Evolutionary conservation across 495 filamentous ascomycete species (phyloP), one percentile per base, ranked within the genome.

Genomic region (Penicillium longicatenatum): DNA sequence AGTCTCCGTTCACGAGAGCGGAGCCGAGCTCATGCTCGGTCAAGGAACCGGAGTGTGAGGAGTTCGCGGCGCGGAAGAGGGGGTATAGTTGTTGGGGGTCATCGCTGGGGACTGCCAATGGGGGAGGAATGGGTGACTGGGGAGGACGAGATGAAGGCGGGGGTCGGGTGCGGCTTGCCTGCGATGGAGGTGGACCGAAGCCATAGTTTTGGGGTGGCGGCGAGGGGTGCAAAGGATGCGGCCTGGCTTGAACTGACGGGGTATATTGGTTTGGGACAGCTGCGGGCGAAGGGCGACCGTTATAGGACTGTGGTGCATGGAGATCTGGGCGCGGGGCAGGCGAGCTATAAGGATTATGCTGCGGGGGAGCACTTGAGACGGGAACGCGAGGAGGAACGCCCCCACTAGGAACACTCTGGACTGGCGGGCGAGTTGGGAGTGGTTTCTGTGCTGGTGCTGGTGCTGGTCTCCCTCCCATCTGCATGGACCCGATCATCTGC

Each of bases 1-100:
- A 98, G 77, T 98, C 94, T 43, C 92, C 93, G 71, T 98, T 98
- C 41, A 98, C 95, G 9, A 98, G 86, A 11, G 94, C 94, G 0
- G 90, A 88, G 10, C 90, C 86, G 17, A 98, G 89, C 72, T 98
- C 94, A 59, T 80, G 76, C 70, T 98, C 95, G 2, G 88, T 90
- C 41, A 98, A 82, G 52, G 91, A 83, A 21, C 93, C 93, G 46
- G 83, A 90, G 26, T 88, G 86, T 82, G 70, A 78, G 61, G 90
- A 90, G 73, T 98, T 96, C 14, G 97, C 94, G 0, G 92, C 90
- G 52, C 89, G 85, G 79, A 98, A 98, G 19, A 98, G 79, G 0
- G 89, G 91, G 63, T 90, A 87, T 9, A 98, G 80, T 45, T 79
- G 75, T 50, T 79, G 71, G 16, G 76, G 77, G 56, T 80, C 77